Conservation (phyloP, 2,329 filamentous ascomycete species). For the Apiospora arundinis region DNA sequence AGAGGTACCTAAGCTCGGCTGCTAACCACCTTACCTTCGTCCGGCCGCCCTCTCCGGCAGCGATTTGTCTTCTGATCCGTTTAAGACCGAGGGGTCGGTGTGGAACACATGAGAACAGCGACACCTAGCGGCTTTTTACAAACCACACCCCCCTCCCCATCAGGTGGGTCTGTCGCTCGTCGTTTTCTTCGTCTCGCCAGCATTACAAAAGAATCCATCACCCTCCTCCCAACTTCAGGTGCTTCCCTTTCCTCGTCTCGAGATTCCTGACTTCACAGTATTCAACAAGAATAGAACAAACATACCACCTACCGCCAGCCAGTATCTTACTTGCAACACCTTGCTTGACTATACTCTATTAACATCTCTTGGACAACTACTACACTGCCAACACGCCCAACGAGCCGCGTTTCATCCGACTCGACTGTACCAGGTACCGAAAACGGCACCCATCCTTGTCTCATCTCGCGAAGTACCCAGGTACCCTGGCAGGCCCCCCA, state of each 20-base stretch:
- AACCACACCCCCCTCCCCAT: not conserved
- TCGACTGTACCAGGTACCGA: slow-evolving; percentile 12
- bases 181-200: not conserved
- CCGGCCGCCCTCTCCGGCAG: slow-evolving; percentile 16
- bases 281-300: too few relatives aligned
- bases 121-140: not conserved
- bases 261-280: not conserved
- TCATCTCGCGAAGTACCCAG: slow-evolving; percentile 18
- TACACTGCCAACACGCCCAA: not conserved
- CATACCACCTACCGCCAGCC: too few relatives aligned
- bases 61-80: slow-evolving; percentile 18
- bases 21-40: not conserved
- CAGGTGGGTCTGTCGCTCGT: not conserved
- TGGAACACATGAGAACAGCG: slow-evolving; percentile 19
- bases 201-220: slow-evolving; percentile 23
- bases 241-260: not conserved
- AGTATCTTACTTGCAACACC: not conserved
- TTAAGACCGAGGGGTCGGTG: slow-evolving; percentile 22
- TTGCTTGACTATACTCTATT: not conserved
- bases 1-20: slow-evolving; percentile 3
- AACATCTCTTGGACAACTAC: not conserved
- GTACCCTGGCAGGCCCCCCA: slow-evolving; percentile 19
- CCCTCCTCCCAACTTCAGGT: not conserved
- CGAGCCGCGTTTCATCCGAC: slow-evolving; percentile 19
- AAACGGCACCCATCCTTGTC: slow-evolving; percentile 16